Base-by-base conservation (phyloP, 1,284 basidiomycete species). In the Papiliotrema laurentii region DNA sequence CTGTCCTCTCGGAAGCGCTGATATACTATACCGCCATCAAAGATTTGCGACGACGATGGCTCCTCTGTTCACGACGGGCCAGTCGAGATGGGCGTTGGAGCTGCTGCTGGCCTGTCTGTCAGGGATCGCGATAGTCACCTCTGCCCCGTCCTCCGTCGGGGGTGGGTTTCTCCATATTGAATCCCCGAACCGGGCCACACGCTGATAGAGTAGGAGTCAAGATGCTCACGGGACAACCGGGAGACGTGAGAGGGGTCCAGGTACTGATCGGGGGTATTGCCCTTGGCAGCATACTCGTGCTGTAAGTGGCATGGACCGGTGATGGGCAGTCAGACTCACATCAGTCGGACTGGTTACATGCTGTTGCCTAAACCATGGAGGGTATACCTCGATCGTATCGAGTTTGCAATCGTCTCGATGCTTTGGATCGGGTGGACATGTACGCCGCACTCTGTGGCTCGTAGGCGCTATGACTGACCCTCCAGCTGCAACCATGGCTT, bases 341-440 rank as follows among this genome's bases (percentile, higher is more conserved):
- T 24, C 19, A 64, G 64, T 21, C 61, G 64, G 4, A 39, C 58
- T 3, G 45, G 45, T 1, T 36, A 35, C 4, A 11, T 50, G 9
- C 24, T 64, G 3, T 35, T 63, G 9, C 59, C 61, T 5, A 51
- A 42, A 25, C 54, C 61, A 43, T 69, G 66, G 64, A 31, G 63
- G 31, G 26, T 60, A 19, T 64, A 66, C 46, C 27, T 64, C 41
- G 65, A 67, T 41, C 51, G 67, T 18, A 4, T 64, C 13, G 67
- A 67, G 40, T 69, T 69, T 51, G 56, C 53, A 10, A 49, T 64
- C 44, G 48, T 64, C 3, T 35, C 63, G 7, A 56, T 65, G 57
- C 45, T 69, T 7, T 69, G 67, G 65, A 64, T 69, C 30, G 51
- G 56, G 24, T 69, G 67, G 67, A 67, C 64, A 1, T 69, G 67